phyloP scores from a whole-genome alignment of 192 early-diverging fungal species.

The Backusella tarrabulga region DNA sequence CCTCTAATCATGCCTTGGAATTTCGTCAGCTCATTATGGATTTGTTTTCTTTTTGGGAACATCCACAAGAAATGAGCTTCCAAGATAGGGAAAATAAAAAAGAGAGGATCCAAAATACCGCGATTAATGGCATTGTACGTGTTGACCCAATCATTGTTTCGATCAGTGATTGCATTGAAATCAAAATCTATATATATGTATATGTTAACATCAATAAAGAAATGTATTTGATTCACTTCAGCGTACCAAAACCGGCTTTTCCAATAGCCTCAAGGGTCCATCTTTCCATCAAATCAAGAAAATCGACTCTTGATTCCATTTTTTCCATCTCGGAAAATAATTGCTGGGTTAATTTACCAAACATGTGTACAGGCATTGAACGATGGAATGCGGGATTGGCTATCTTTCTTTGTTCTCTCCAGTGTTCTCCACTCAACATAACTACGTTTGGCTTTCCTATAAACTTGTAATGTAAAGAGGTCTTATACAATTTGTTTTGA shows the following conservation, averaged over 20 bases:
- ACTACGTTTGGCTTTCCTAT: not conserved
- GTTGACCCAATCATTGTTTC: not conserved
- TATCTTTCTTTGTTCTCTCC: constrained; percentile 7
- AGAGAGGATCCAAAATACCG: not conserved
- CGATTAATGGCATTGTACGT: not conserved
- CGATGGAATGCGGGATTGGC: constrained; percentile 31
- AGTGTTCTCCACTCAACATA: not conserved
- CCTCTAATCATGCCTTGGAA: not conserved
- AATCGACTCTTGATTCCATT: not conserved
- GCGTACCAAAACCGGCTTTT: not conserved
- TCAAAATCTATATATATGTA: not conserved
- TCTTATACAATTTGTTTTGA: not conserved
- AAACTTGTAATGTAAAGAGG: not conserved
- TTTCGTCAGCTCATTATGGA: not conserved
- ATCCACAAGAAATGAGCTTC: not conserved
- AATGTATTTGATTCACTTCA: not conserved
- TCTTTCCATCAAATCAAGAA: not conserved
- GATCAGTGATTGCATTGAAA: not conserved
- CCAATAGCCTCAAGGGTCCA: not conserved
- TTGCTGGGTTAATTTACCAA: constrained; percentile 17
- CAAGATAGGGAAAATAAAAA: not conserved
- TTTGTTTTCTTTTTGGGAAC: not conserved
- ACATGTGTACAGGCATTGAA: constrained; percentile 26
- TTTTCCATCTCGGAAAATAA: constrained; percentile 19
- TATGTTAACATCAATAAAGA: not conserved